Percentiles rank a stretch among this genome's conserved stretches.
Evolutionary conservation across 2,329 filamentous ascomycete genomes (phyloP).

Genomic region (Fusarium papillatum): DNA sequence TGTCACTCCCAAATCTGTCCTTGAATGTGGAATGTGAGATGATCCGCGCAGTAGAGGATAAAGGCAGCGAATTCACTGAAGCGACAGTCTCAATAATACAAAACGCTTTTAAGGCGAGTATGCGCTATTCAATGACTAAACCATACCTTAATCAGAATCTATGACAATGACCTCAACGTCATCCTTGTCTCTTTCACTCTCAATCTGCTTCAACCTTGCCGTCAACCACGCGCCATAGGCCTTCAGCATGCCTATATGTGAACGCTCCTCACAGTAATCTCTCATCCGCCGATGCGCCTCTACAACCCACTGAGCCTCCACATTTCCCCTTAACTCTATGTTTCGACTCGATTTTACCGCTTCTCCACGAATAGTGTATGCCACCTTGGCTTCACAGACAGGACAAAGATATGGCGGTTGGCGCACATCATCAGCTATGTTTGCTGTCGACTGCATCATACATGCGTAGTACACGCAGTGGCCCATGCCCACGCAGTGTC

Average conservation of each 20-base stretch:
- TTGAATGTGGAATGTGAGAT: not conserved
- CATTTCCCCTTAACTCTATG: not conserved
- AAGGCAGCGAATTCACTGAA: not conserved
- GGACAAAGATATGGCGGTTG: constrained; percentile 75
- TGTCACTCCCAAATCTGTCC: not conserved
- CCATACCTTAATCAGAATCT: not conserved
- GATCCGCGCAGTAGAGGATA: not conserved
- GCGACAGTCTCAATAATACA: not conserved
- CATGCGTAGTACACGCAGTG: constrained; percentile 77
- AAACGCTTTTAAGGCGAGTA: not conserved
- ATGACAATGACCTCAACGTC: not conserved
- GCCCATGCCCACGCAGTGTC: constrained; percentile 75
- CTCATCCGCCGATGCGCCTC: not conserved
- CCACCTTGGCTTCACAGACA: constrained; percentile 68
- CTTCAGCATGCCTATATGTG: not conserved
- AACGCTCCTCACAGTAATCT: not conserved
- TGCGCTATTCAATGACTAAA: not conserved
- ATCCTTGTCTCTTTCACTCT: not conserved
- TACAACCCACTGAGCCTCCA: not conserved
- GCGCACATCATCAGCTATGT: constrained; percentile 68
- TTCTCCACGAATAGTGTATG: constrained; percentile 14
- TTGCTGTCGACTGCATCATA: constrained; percentile 71
- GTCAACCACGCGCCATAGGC: not conserved
- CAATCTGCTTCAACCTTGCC: not conserved
- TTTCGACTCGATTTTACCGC: not conserved